Base-by-base conservation (phyloP, 2,329 filamentous ascomycete species). In the Claviceps quebecensis region DNA sequence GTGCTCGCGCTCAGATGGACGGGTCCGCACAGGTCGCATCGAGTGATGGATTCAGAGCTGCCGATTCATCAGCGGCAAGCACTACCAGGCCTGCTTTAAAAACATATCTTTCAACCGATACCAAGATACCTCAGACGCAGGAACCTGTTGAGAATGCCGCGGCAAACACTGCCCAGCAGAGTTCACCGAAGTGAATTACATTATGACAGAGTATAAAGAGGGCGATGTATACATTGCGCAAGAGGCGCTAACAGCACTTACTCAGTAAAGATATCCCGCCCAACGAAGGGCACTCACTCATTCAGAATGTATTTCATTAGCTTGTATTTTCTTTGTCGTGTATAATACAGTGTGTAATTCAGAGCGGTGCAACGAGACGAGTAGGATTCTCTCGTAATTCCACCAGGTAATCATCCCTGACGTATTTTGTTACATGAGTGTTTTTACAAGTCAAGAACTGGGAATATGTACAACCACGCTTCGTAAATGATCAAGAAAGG, bases 21-120 rank as follows among this genome's bases (percentile, higher is more conserved):
- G 4, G 48, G 43, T 22, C 52, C 11, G 50, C 49, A 16, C 46
- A 36, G 13, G 49, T 45, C 13, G 53, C 47, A 11, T 17, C 44
- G 2, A 50, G 51, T 2, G 44, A 56, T 23, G 44, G 17, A n/a
- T 50, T 37, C 7, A 54, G 40, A 14, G 49, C 50, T 8, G 57
- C 58, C 22, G 46, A 53, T 5, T 52, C 49, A 26, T 47, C 50
- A 19, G 52, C 48, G 3, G 48, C 41, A 13, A 48, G 53, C 13
- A 39, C 51, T 1, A 57, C 57, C 14, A 65, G 72, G 38, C 72
- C 73, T 17, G 64, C 59, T 1, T 49, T 81, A 29, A 77, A 83
- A 6, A 37, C 8, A 54, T 72, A 73, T 0, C 69, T 76, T 19
- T 81, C 78, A 2, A 76, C 78, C 1, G 69, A 49, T 14, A 22